A percentile compares a stretch with the other conserved stretches of the same genome.
Evolutionary conservation across 805 yeast genomes (phyloP).

Genomic region (Wickerhamiella nectarea): DNA sequence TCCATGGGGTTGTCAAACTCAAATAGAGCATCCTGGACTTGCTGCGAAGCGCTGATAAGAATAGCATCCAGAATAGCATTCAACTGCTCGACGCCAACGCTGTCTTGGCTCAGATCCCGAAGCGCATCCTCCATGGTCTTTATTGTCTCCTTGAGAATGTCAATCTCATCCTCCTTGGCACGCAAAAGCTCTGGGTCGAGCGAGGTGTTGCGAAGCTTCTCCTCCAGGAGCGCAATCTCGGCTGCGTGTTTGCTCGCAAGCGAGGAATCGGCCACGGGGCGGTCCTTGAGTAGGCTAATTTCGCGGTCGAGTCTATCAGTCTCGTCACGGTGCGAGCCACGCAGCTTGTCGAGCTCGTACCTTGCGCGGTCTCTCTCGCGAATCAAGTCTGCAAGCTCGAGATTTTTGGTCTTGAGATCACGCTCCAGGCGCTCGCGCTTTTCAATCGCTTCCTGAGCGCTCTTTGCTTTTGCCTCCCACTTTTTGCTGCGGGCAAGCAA

Average conservation of each 20-base stretch:
- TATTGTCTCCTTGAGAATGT: conserved; percentile 56
- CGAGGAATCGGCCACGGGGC: conserved; percentile 42
- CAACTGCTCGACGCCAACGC: conserved; percentile 2
- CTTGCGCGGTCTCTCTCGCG: conserved; percentile 83
- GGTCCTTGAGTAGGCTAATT: conserved; percentile 44
- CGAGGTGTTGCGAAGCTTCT: conserved; percentile 19
- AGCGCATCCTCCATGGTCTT: conserved; percentile 46
- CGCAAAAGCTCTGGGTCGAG: conserved; percentile 29
- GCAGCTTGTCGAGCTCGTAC: conserved; percentile 59
- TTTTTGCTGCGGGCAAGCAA: conserved; percentile 65
- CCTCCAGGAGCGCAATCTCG: conserved; percentile 14
- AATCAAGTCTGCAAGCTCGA: conserved; percentile 77
- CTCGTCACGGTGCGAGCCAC: conserved; percentile 50
- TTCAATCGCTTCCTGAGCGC: conserved; percentile 80
- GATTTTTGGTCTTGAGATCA: conserved; percentile 71
- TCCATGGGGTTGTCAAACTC: conserved; percentile 69
- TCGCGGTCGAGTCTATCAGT: conserved; percentile 53
- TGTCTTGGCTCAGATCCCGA: conserved; percentile 31
- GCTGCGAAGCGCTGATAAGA: conserved; percentile 49
- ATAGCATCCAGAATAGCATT: conserved; percentile 53
- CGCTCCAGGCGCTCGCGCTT: conserved; percentile 70
- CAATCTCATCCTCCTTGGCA: conserved; percentile 67
- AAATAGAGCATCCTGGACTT: conserved; percentile 57
- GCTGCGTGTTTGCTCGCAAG: conserved; percentile 23
- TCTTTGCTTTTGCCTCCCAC: conserved; percentile 71